Percentiles rank a stretch among this genome's conserved stretches.
Evolutionary conservation across 345 rosid species (phyloP).

Genomic region (Eucalyptus decipiens): DNA sequence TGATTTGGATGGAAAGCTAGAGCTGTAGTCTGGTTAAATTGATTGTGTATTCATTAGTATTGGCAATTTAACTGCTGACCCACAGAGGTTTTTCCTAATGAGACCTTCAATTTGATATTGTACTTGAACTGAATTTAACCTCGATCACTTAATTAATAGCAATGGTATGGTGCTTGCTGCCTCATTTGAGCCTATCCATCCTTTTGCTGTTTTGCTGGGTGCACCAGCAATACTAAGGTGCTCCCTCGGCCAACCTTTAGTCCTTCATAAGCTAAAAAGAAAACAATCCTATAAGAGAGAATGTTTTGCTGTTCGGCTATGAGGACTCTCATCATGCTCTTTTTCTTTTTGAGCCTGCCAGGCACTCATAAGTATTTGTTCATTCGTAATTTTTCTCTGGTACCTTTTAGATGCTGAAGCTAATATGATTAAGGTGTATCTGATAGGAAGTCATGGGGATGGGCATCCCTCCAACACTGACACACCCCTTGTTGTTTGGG

Average conservation of each 20-base stretch:
- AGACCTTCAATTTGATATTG: neutral
- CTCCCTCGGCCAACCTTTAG: neutral
- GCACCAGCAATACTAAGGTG: neutral
- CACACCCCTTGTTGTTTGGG: constrained; percentile 97
- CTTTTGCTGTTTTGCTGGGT: neutral
- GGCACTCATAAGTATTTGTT: neutral
- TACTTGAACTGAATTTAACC: neutral
- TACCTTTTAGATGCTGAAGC: neutral
- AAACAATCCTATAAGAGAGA: neutral
- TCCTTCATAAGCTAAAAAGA: neutral
- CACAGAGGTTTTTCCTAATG: neutral
- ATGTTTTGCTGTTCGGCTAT: neutral
- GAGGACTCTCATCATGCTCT: neutral
- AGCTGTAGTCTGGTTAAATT: neutral
- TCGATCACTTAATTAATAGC: neutral
- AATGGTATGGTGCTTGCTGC: neutral
- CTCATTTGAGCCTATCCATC: neutral
- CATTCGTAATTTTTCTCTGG: neutral
- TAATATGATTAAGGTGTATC: neutral
- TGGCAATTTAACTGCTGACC: neutral
- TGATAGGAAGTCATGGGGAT: constrained; percentile 90
- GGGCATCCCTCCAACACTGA: constrained; percentile 94
- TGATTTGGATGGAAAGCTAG: neutral
- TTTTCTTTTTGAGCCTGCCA: neutral
- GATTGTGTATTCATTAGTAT: neutral